phyloP scores from a whole-genome alignment of 1,284 basidiomycete species.

The Ganoderma sinense region DNA sequence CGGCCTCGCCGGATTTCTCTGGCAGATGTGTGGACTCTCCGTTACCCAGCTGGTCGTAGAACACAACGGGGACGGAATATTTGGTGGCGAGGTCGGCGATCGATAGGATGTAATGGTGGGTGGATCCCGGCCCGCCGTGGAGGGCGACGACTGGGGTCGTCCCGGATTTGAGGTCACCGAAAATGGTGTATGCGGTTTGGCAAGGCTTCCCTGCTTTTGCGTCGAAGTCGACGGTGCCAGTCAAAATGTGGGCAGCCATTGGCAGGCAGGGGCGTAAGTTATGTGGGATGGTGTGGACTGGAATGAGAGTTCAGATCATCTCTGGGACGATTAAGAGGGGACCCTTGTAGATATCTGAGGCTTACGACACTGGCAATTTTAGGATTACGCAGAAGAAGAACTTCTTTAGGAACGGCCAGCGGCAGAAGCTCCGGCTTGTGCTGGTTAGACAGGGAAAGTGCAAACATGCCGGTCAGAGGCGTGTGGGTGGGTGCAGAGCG shows the following conservation, averaged over 20 bases:
- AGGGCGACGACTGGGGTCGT: conserved; percentile 47
- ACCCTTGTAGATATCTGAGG: neutral
- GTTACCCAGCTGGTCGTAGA: conserved; percentile 61
- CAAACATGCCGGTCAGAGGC: neutral
- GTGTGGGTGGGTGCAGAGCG: neutral
- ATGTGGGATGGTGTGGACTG: neutral
- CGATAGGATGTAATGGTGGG: conserved; percentile 52
- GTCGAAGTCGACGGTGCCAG: conserved; percentile 26
- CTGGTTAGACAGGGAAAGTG: neutral
- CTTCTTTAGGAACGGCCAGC: neutral
- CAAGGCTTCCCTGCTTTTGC: conserved; percentile 28
- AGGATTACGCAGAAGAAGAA: neutral
- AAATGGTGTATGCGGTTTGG: conserved; percentile 40
- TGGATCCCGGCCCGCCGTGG: conserved; percentile 53
- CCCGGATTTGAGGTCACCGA: conserved; percentile 36
- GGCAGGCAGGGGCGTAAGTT: conserved; percentile 4
- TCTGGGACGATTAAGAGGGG: neutral
- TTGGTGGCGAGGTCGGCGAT: conserved; percentile 41
- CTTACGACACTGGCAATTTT: neutral
- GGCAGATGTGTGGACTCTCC: conserved; percentile 52
- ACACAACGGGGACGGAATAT: conserved; percentile 47
- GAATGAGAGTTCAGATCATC: neutral
- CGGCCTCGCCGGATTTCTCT: conserved; percentile 41
- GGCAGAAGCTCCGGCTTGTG: neutral
- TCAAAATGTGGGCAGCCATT: conserved; percentile 25